Conservation (phyloP, 2,329 filamentous ascomycete species). For the Pseudomassariella vexata region DNA sequence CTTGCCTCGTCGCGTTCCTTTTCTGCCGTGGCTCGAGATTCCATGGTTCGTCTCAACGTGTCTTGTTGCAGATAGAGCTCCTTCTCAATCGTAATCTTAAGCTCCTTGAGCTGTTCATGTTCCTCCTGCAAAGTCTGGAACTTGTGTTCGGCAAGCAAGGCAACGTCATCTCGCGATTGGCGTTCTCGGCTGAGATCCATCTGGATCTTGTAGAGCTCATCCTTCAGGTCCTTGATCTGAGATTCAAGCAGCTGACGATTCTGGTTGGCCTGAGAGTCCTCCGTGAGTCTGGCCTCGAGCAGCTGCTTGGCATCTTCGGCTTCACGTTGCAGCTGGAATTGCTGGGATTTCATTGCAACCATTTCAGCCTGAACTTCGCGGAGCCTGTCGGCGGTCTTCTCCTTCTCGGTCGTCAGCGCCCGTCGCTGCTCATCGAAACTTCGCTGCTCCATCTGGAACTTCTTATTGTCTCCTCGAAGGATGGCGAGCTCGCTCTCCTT, state of each 20-base stretch:
- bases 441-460: slow-evolving; percentile 73
- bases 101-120: slow-evolving; percentile 79
- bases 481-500: slow-evolving; percentile 92
- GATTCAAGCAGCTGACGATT: slow-evolving; percentile 77
- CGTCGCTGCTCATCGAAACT: slow-evolving; percentile 74
- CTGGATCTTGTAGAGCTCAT: slow-evolving; percentile 77
- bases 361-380: slow-evolving; percentile 84
- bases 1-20: slow-evolving; percentile 86
- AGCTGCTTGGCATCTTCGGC: slow-evolving; percentile 81
- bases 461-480: slow-evolving; percentile 77
- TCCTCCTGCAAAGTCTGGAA: slow-evolving; percentile 77
- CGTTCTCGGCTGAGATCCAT: slow-evolving; percentile 85
- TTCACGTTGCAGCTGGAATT: slow-evolving; percentile 79
- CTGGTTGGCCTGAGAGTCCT: slow-evolving; percentile 79
- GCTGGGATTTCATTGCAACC: slow-evolving; percentile 79
- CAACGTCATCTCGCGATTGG: slow-evolving; percentile 90
- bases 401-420: slow-evolving; percentile 67
- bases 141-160: slow-evolving; percentile 85
- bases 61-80: slow-evolving; percentile 96
- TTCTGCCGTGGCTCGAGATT: slow-evolving; percentile 74
- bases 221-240: slow-evolving; percentile 83
- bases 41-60: slow-evolving; percentile 76
- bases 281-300: slow-evolving; percentile 81
- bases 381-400: slow-evolving; percentile 68
- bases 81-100: slow-evolving; percentile 96